Conservation (phyloP, 257 asterid genomes). For the Fraxinus cuspidata region DNA sequence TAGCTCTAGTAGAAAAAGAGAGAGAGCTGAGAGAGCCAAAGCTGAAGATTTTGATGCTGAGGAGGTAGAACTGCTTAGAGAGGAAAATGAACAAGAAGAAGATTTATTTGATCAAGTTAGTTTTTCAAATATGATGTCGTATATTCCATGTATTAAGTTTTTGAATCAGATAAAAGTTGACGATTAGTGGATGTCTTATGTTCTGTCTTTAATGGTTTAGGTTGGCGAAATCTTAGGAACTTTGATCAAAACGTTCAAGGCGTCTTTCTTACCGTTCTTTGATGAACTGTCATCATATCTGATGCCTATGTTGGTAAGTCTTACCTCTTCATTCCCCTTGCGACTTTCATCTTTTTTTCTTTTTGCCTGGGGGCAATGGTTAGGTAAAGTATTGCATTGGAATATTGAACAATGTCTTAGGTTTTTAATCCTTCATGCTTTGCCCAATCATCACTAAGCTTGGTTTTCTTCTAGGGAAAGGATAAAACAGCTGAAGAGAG, state of each 20-base stretch:
- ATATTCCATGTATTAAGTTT: conserved; percentile 13
- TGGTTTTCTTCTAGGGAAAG: conserved; percentile 66
- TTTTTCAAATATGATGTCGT: conserved; percentile 16
- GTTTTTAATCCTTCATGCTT: not conserved
- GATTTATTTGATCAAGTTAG: conserved; percentile 96
- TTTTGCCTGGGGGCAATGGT: conserved; percentile 6
- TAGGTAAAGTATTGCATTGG: not conserved
- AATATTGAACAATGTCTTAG: conserved; percentile 2
- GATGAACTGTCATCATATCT: conserved; percentile 81
- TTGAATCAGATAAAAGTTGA: conserved; percentile 2
- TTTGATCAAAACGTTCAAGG: conserved; percentile 83
- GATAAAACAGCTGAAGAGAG: conserved; percentile 96
- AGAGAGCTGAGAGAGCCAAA: conserved; percentile 85
- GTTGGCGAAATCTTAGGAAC: conserved; percentile 96
- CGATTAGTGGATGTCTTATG: conserved; percentile 6
- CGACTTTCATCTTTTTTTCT: not conserved
- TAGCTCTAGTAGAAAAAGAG: conserved; percentile 84
- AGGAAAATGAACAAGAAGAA: conserved; percentile 99
- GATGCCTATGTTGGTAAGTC: conserved; percentile 99
- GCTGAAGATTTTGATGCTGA: conserved; percentile 99
- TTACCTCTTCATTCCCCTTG: not conserved
- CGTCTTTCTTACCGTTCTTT: conserved; percentile 92
- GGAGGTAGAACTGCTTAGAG: conserved; percentile 90
- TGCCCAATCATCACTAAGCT: not conserved
- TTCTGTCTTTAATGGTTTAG: conserved; percentile 37